Evolutionary conservation across 768 basidiomycete genomes (phyloP).

Genomic region (Galerina marginata): DNA sequence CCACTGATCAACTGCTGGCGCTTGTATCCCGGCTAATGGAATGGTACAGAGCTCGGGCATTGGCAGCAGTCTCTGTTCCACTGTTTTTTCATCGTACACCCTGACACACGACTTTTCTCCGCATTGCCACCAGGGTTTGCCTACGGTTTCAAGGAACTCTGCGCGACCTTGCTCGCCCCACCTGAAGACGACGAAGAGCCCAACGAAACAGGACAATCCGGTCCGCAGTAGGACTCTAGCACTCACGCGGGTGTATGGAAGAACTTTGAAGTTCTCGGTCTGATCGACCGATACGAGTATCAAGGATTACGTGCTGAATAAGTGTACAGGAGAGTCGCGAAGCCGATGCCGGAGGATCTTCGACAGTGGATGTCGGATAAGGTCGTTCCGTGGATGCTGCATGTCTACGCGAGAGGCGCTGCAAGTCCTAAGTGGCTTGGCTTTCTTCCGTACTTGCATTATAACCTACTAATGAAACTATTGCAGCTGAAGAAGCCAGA

Average conservation of each 20-base stretch:
- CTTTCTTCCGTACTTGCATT: slow-evolving; percentile 6
- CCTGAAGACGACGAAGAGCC: slow-evolving; percentile 24
- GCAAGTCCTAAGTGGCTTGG: slow-evolving; percentile 38
- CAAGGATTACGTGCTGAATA: slow-evolving; percentile 69
- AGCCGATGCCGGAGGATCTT: slow-evolving; percentile 63
- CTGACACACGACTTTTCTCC: slow-evolving; percentile 74
- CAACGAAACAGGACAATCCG: not conserved
- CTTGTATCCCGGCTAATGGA: slow-evolving; percentile 66
- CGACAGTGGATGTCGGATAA: slow-evolving; percentile 80
- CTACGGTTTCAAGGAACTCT: slow-evolving; percentile 68
- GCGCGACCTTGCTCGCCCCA: slow-evolving; percentile 59
- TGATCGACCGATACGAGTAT: slow-evolving; percentile 88
- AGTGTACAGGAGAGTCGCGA: slow-evolving; percentile 74
- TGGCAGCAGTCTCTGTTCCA: slow-evolving; percentile 61
- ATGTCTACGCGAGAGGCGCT: slow-evolving; percentile 76
- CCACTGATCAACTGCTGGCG: slow-evolving; percentile 53
- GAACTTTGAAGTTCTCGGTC: slow-evolving; percentile 69
- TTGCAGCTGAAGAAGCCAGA: slow-evolving; percentile 72
- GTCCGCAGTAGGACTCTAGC: slow-evolving; percentile 13
- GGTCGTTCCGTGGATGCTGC: slow-evolving; percentile 85
- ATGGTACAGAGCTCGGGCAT: slow-evolving; percentile 79
- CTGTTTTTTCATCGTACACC: slow-evolving; percentile 66
- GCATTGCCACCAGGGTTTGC: slow-evolving; percentile 72
- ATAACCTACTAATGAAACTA: slow-evolving; percentile 6
- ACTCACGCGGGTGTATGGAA: slow-evolving; percentile 23